Conservation (phyloP, 75 land plant species). For the Larix kaempferi region DNA sequence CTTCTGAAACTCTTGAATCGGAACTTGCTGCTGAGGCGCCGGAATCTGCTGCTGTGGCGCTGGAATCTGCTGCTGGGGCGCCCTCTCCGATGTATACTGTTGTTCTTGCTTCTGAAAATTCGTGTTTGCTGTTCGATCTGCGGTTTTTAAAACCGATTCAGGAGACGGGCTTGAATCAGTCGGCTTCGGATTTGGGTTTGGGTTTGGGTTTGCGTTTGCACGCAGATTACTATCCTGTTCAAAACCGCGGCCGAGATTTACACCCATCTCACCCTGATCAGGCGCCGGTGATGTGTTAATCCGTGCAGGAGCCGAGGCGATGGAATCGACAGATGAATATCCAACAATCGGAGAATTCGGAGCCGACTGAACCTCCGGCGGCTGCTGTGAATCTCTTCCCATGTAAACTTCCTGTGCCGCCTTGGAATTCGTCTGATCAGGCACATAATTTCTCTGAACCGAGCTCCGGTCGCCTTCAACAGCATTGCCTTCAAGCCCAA, state of each 20-base stretch:
- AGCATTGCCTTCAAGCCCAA: conserved; percentile 42
- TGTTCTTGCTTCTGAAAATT: too few species aligned
- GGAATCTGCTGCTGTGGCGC: not conserved
- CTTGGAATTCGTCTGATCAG: not conserved
- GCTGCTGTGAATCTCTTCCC: not conserved
- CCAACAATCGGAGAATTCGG: not conserved
- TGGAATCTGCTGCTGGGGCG: not conserved
- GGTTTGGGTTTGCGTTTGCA: too few species aligned
- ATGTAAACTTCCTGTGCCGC: not conserved
- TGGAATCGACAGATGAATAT: not conserved
- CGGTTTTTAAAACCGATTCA: too few species aligned
- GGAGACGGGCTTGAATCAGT: too few species aligned
- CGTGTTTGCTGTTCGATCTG: too few species aligned
- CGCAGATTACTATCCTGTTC: too few species aligned
- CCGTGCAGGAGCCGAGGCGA: not conserved
- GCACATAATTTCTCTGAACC: too few species aligned
- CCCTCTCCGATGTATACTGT: too few species aligned
- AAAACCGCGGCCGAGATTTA: too few species aligned
- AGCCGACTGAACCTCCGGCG: not conserved
- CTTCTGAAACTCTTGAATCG: conserved; percentile 30
- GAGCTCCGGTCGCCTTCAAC: not conserved
- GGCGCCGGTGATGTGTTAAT: not conserved
- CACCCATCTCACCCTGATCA: too few species aligned
- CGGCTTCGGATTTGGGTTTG: too few species aligned
- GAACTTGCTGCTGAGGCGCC: not conserved